These are phyloP conservation scores for Elsinoe ampelina DNA, from an alignment of 2,329 filamentous ascomycete genomes.

Conservation along the genomic window DNA sequence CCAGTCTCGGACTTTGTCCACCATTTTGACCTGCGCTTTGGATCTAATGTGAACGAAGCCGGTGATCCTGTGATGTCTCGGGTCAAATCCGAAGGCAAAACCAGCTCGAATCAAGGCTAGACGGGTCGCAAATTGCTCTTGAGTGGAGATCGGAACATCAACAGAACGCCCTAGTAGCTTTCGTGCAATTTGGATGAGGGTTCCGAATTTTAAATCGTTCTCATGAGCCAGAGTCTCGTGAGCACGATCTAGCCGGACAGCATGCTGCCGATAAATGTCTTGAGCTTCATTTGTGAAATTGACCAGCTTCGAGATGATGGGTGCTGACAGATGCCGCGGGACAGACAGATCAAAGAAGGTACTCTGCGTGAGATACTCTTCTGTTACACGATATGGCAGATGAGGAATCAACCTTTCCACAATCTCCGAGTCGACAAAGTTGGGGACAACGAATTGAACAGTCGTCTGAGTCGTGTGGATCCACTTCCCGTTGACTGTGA, in stretches of 20 bases:
- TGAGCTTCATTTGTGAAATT: constrained; percentile 37
- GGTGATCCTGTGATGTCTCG: constrained; percentile 41
- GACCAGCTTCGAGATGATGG: constrained; percentile 35
- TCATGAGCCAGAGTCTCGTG: constrained; percentile 39
- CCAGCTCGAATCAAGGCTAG: constrained; percentile 52
- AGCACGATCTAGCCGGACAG: constrained; percentile 40
- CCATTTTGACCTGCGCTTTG: constrained; percentile 42
- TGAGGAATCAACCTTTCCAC: constrained; percentile 42
- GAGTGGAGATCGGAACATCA: constrained; percentile 22
- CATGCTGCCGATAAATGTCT: constrained; percentile 39
- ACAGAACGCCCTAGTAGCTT: constrained; percentile 29
- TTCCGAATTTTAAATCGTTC: constrained; percentile 38
- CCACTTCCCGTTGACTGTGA: constrained; percentile 43
- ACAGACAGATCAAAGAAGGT: constrained; percentile 32
- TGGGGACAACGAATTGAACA: constrained; percentile 42
- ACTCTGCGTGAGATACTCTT: constrained; percentile 28
- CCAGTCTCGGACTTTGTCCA: constrained; percentile 43
- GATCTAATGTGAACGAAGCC: constrained; percentile 56
- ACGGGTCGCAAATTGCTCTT: constrained; percentile 59
- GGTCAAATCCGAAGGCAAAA: constrained; percentile 50
- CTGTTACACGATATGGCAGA: constrained; percentile 36
- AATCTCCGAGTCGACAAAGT: constrained; percentile 37
- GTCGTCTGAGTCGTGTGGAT: constrained; percentile 28
- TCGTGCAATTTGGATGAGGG: constrained; percentile 38
- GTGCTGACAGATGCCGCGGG: constrained; percentile 37